Percentiles rank a stretch among this genome's conserved stretches.
These are phyloP conservation scores for Gossypium arboreum DNA, from an alignment of 345 rosid genomes.

Conservation along the genomic window DNA sequence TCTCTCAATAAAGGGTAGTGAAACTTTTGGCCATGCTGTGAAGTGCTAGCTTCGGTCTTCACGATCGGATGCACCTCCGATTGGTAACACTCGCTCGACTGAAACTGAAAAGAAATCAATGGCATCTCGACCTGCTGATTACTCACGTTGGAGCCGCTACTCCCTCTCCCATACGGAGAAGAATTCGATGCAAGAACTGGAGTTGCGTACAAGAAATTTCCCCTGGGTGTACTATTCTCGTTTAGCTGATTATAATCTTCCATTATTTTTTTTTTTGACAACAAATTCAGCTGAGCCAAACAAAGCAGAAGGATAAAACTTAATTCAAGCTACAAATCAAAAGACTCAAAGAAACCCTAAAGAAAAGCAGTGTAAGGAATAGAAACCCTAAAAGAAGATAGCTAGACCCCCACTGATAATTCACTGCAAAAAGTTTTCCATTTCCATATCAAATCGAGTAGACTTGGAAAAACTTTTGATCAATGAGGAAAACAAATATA, in stretches of 20 bases:
- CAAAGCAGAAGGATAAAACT: too few species aligned
- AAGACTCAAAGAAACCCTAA: constrained; percentile 33
- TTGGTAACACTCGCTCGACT: constrained; percentile 49
- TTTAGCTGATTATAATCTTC: constrained; percentile 67
- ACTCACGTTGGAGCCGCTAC: constrained; percentile 30
- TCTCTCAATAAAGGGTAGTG: constrained; percentile 62
- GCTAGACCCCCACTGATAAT: constrained; percentile 21
- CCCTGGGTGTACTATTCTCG: constrained; percentile 51
- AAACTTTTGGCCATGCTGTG: constrained; percentile 42
- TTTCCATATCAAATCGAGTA: constrained; percentile 30
- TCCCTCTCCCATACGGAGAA: constrained; percentile 45
- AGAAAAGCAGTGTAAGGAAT: constrained; percentile 15
- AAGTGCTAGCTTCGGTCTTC: constrained; percentile 67
- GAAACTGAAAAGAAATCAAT: constrained; percentile 41
- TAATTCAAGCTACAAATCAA: background rate
- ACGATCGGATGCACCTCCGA: constrained; percentile 56
- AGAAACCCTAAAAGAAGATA: constrained; percentile 35
- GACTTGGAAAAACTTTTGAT: constrained; percentile 14
- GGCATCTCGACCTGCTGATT: constrained; percentile 38
- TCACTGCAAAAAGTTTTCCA: background rate
- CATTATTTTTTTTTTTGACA: constrained; percentile 30
- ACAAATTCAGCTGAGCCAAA: constrained; percentile 4
- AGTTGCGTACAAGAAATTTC: constrained; percentile 66
- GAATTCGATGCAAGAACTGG: constrained; percentile 46
- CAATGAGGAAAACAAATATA: background rate